Base-by-base conservation (phyloP, 139 green algal species). In the Haematococcus lacustris region DNA sequence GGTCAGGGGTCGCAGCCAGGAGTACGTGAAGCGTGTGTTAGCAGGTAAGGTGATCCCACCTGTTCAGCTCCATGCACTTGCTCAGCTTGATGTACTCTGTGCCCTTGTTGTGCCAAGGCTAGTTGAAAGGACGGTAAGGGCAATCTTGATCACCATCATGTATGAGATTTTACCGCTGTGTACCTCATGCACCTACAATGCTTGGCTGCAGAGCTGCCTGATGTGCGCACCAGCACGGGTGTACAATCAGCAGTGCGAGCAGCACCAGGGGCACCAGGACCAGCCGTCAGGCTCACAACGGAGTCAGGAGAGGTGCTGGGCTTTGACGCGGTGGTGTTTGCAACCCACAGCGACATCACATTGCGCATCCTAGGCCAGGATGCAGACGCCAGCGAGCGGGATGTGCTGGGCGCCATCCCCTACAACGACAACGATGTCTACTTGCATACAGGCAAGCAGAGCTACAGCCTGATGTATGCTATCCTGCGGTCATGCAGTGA, bases 341-440 rank as follows among this genome's bases (percentile, higher is more conserved):
- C 94, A 21, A 92, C 86, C 0, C 94, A 98, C 79, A 82, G 76
- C 2, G 90, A 98, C 80, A 85, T 87, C 38, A 79, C 83, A 26
- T 76, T 96, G 38, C 2, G 51, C 6, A 69, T 97, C 25, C 78
- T 98, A 30, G 88, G 89, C 0, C 38, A 79, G 7, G 73, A 73
- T 33, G 86, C 74, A 3, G 76, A 77, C 9, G 39, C 40, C 3
- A 76, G 70, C 1, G 88, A 97, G 76, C 47, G 33, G 0, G 79
- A 84, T 3, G 77, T 97, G 64, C 86, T 98, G 53, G 51, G 2
- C 0, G 88, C 84, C 34, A 89, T 97, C 57, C 90, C 91, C 0
- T 97, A 97, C 81, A 83, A 78, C 61, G 68, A 80, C 7, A 98
- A 96, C 68, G 86, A 94, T 34, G 74, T 98, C 0, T 96, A 88